Conservation (phyloP, 148 eudicot species). For the Vaccinium vitisidaea region DNA sequence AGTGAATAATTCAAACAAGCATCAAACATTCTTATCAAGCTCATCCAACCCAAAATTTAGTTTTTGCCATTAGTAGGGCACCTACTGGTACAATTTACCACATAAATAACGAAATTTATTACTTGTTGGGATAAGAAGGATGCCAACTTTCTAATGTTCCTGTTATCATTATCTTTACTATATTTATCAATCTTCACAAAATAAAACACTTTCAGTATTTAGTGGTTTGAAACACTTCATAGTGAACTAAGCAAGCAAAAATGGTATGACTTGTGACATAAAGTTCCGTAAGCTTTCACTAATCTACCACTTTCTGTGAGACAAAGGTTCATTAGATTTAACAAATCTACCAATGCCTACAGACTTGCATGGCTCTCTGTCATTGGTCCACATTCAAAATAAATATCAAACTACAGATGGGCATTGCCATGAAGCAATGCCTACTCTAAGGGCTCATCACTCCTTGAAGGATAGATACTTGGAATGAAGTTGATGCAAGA, state of each 20-base stretch:
- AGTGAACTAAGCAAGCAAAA: not conserved
- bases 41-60: not conserved
- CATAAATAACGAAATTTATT: not conserved
- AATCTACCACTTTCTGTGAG: not conserved
- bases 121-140: not conserved
- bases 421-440: not conserved
- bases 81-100: not conserved
- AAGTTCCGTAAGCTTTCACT: not conserved
- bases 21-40: not conserved
- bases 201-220: not conserved
- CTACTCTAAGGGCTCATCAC: conserved; percentile 8
- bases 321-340: not conserved
- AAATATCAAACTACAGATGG: not conserved
- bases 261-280: not conserved
- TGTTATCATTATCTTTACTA: not conserved
- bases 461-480: not conserved
- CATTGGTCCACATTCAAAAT: not conserved
- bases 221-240: not conserved
- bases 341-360: not conserved
- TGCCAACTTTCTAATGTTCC: not conserved
- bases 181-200: not conserved
- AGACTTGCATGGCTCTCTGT: not conserved
- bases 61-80: not conserved
- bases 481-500: not conserved
- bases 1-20: not conserved